Conservation (phyloP, 805 yeast genomes). For the Saturnispora bothae region DNA sequence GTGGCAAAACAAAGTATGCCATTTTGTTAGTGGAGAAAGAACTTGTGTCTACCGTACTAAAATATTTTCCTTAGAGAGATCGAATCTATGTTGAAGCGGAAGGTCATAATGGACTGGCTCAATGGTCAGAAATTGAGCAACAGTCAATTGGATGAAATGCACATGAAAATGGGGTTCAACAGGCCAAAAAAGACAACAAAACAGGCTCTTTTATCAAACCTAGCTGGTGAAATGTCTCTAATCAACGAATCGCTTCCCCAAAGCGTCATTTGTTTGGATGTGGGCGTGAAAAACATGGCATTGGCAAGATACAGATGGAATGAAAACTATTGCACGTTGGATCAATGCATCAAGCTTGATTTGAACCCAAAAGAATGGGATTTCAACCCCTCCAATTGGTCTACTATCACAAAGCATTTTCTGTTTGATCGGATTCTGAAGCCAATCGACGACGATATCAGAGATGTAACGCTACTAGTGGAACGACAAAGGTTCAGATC, state of each 20-base stretch:
- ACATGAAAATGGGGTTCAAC: constrained; percentile 4
- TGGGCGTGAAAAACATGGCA: constrained; percentile 28
- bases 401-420: constrained; percentile 18
- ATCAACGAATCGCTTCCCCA: constrained; percentile 9
- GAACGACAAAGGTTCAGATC: constrained; percentile 51
- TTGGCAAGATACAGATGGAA: constrained; percentile 17
- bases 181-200: constrained; percentile 5
- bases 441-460: constrained; percentile 10
- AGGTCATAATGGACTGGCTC: constrained; percentile 2
- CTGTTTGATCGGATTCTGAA: constrained; percentile 13
- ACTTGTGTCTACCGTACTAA: too few relatives aligned
- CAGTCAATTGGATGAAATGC: constrained; percentile 1
- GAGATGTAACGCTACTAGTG: constrained; percentile 34
- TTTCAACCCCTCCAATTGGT: constrained; percentile 23
- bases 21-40: too few relatives aligned
- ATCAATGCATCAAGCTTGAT: constrained; percentile 27
- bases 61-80: too few relatives aligned
- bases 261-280: constrained; percentile 23
- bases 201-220: not conserved
- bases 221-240: not conserved
- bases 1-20: constrained; percentile 25
- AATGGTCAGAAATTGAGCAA: constrained; percentile 7
- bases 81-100: constrained; percentile 2
- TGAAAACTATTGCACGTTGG: constrained; percentile 4
- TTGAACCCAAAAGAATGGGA: constrained; percentile 18